Percentiles rank a stretch among this genome's conserved stretches.
phyloP scores from a whole-genome alignment of 768 basidiomycete genomes.

The Rickenella mellea region DNA sequence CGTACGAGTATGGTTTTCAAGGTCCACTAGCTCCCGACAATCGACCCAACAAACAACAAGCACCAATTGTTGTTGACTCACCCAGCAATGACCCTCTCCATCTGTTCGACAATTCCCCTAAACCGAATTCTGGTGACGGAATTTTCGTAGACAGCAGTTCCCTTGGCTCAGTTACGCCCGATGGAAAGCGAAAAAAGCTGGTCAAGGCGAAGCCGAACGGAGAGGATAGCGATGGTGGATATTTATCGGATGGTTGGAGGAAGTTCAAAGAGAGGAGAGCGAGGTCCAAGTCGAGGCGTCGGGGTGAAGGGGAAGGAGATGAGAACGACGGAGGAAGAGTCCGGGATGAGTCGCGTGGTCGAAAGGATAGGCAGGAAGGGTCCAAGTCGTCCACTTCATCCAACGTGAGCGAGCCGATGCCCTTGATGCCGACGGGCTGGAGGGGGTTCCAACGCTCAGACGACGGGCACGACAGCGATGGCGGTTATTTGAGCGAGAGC shows the following conservation, averaged over 20 bases:
- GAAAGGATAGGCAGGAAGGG: slow-evolving; percentile 14
- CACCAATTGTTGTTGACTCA: too few relatives aligned
- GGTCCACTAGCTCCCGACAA: too few relatives aligned
- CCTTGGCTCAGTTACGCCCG: slow-evolving; percentile 5
- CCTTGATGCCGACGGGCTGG: neutral
- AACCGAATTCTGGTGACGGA: neutral
- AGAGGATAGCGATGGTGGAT: slow-evolving; percentile 45
- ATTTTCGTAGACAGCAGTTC: neutral
- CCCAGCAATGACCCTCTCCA: too few relatives aligned
- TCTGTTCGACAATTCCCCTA: neutral
- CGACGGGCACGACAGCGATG: slow-evolving; percentile 19
- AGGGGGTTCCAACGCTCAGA: neutral
- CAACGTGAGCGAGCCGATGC: slow-evolving; percentile 6
- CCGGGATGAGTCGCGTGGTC: slow-evolving; percentile 18
- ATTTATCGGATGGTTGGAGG: slow-evolving; percentile 33
- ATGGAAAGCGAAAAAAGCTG: slow-evolving; percentile 20
- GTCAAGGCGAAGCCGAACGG: slow-evolving; percentile 37
- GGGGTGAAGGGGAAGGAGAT: slow-evolving; percentile 15
- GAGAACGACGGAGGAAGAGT: slow-evolving; percentile 13
- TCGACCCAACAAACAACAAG: too few relatives aligned
- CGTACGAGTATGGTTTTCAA: too few relatives aligned
- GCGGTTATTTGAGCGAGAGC: slow-evolving; percentile 19
- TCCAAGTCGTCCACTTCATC: slow-evolving; percentile 20
- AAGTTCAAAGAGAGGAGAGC: too few relatives aligned
- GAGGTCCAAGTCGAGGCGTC: too few relatives aligned